Evolutionary conservation across 257 asterid genomes (phyloP).

Genomic region (Verbascum thapsus): DNA sequence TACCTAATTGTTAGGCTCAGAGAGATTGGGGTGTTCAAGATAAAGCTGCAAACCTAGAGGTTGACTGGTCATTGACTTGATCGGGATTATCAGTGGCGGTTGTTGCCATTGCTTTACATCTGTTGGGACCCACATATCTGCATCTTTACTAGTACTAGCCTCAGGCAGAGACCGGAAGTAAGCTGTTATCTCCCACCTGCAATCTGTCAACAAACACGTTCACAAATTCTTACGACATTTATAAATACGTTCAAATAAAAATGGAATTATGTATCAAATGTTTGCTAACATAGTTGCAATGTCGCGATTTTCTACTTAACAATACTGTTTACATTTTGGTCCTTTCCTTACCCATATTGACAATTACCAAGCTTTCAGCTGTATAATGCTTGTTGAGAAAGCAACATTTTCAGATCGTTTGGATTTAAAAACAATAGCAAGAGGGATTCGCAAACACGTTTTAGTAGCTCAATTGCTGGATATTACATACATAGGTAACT

Average conservation of each 20-base stretch:
- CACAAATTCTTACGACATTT: background rate
- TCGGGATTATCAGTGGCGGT: constrained; percentile 71
- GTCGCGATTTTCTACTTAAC: background rate
- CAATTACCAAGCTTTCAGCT: background rate
- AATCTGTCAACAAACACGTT: constrained; percentile 43
- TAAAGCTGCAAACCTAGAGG: constrained; percentile 86
- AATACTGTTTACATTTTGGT: constrained; percentile 1
- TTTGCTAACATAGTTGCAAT: background rate
- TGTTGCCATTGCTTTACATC: constrained; percentile 85
- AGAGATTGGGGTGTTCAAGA: constrained; percentile 66
- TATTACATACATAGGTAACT: background rate
- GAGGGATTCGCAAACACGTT: too few relatives aligned
- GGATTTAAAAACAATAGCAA: too few relatives aligned
- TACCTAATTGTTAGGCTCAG: constrained; percentile 42
- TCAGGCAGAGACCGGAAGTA: constrained; percentile 72
- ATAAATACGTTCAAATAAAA: background rate
- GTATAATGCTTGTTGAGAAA: constrained; percentile 2
- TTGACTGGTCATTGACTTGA: constrained; percentile 83
- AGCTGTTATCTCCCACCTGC: constrained; percentile 91
- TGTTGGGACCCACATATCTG: constrained; percentile 81
- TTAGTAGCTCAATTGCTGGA: too few relatives aligned
- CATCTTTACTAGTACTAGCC: constrained; percentile 52
- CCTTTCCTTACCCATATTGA: background rate
- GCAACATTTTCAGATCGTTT: background rate
- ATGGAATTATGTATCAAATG: background rate